Evolutionary conservation across 2,329 filamentous ascomycete genomes (phyloP).

Genomic region (Cladosporium sp.): DNA sequence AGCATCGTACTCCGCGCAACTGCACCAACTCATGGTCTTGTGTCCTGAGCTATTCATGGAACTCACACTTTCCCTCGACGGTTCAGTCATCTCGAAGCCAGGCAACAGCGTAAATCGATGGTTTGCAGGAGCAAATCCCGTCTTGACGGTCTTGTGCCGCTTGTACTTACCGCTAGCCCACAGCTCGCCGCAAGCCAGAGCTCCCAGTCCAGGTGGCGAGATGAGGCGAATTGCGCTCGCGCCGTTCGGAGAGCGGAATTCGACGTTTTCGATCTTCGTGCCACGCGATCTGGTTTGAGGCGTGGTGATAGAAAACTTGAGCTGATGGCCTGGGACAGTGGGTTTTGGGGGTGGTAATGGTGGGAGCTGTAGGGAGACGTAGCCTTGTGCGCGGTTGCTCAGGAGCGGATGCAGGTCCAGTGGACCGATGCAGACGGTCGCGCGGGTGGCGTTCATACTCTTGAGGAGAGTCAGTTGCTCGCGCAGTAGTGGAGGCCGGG

Average conservation of each 20-base stretch:
- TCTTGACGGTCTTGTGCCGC: slow-evolving; percentile 7
- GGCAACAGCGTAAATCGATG: slow-evolving; percentile 1
- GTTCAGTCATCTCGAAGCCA: not conserved
- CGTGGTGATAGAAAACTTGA: not conserved
- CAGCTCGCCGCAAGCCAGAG: slow-evolving; percentile 15
- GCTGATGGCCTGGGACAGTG: not conserved
- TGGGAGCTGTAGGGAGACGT: not conserved
- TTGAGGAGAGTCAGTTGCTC: slow-evolving; percentile 4
- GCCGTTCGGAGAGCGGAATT: not conserved
- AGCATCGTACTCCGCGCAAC: slow-evolving; percentile 3
- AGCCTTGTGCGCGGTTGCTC: slow-evolving; percentile 5
- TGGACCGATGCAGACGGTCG: not conserved
- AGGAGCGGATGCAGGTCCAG: slow-evolving; percentile 6
- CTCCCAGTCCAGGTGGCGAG: slow-evolving; percentile 15
- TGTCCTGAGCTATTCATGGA: not conserved
- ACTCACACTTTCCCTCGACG: not conserved
- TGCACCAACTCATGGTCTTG: not conserved
- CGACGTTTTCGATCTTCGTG: not conserved
- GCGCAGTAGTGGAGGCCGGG: not conserved
- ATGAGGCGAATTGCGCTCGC: slow-evolving; percentile 11
- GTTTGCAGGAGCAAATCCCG: not conserved
- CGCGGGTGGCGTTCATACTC: slow-evolving; percentile 11
- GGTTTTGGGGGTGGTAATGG: not conserved
- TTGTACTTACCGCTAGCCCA: slow-evolving; percentile 19
- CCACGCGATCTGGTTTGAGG: not conserved